Evolutionary conservation across 2,329 filamentous ascomycete genomes (phyloP).

Genomic region (Simplicillium aogashimaense): DNA sequence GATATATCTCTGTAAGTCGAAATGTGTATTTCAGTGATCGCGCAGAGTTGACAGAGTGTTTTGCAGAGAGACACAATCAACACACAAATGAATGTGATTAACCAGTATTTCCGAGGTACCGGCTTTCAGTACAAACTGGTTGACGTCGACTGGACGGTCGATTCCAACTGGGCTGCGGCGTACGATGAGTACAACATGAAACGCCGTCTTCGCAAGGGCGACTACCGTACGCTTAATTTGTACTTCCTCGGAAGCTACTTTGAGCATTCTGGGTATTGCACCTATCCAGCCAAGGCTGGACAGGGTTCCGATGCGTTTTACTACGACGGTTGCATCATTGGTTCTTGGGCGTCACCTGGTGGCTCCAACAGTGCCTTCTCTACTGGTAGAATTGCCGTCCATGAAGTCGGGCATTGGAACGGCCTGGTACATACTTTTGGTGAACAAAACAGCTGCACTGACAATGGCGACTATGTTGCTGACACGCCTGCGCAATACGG

Average conservation of each 20-base stretch:
- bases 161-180: conserved; percentile 32
- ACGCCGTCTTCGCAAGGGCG: conserved; percentile 28
- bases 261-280: not conserved
- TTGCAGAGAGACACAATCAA: conserved; percentile 1
- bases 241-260: conserved; percentile 26
- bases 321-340: not conserved
- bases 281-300: not conserved
- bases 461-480: not conserved
- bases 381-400: not conserved
- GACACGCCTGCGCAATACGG: not conserved
- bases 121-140: conserved; percentile 32
- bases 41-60: not conserved
- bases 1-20: not conserved
- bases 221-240: conserved; percentile 29
- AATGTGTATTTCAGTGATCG: not conserved
- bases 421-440: not conserved
- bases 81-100: conserved; percentile 17
- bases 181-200: conserved; percentile 29
- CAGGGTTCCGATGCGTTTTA: not conserved
- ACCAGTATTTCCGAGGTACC: conserved; percentile 28
- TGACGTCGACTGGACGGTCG: conserved; percentile 30
- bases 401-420: not conserved
- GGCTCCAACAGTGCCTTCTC: not conserved
- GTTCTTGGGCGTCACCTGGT: not conserved
- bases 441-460: not conserved